Conservation (phyloP, 2,329 filamentous ascomycete species). For the Sarocladiaceae sp. region DNA sequence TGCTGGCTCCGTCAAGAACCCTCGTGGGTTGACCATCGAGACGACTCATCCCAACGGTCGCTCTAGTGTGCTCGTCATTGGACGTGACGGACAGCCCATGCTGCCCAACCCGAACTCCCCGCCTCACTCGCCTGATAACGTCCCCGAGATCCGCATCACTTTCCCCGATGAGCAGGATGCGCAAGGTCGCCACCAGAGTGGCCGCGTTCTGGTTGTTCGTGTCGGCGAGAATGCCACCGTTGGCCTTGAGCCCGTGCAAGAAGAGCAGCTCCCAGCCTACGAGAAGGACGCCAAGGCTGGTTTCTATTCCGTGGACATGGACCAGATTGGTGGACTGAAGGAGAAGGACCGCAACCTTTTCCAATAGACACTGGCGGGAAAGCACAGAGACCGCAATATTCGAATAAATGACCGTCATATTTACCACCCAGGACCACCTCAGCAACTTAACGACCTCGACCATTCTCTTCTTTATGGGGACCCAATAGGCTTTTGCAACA, state of each 20-base stretch:
- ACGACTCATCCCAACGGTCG: slow-evolving; percentile 46
- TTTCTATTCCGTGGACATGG: slow-evolving; percentile 92
- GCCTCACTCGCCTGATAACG: slow-evolving; percentile 72
- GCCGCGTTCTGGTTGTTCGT: slow-evolving; percentile 85
- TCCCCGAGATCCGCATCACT: slow-evolving; percentile 96
- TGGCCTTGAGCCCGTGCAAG: slow-evolving; percentile 82
- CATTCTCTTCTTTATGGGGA: neutral
- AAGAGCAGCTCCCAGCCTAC: slow-evolving; percentile 80
- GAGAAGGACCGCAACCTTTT: slow-evolving; percentile 65
- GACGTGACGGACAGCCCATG: slow-evolving; percentile 72
- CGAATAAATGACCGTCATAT: too few relatives aligned
- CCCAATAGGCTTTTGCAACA: slow-evolving; percentile 6
- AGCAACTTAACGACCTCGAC: neutral
- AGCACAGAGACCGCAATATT: too few relatives aligned
- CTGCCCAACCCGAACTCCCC: slow-evolving; percentile 71
- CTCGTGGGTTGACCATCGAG: slow-evolving; percentile 53
- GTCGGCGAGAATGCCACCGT: slow-evolving; percentile 83
- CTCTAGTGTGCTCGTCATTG: slow-evolving; percentile 72
- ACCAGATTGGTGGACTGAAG: slow-evolving; percentile 88
- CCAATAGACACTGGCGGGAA: slow-evolving; percentile 22
- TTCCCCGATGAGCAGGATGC: slow-evolving; percentile 96
- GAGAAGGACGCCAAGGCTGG: slow-evolving; percentile 73
- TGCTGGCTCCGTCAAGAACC: slow-evolving; percentile 42
- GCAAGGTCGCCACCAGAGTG: slow-evolving; percentile 73
- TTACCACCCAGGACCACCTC: slow-evolving; percentile 11